Percentiles rank a stretch among this genome's conserved stretches.
Evolutionary conservation across 208 protist genomes (phyloP).

Genomic region (Trypanosoma brucei): DNA sequence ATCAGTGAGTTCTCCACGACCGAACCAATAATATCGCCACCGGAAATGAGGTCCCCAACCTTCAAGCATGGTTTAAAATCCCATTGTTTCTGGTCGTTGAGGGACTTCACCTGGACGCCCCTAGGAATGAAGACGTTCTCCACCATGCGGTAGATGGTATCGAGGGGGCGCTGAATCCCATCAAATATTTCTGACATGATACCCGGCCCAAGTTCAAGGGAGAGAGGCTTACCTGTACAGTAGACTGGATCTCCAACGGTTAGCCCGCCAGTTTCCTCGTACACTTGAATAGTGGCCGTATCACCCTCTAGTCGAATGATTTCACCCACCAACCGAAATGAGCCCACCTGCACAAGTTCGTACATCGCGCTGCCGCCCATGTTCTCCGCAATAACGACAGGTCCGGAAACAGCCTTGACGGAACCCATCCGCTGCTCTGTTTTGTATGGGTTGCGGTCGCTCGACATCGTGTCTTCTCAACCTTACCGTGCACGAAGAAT

Average conservation of each 20-base stretch:
- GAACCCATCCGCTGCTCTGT: constrained; percentile 74
- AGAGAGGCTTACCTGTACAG: constrained; percentile 98
- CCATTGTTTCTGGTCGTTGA: constrained; percentile 95
- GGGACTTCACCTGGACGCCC: constrained; percentile 94
- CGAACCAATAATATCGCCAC: constrained; percentile 96
- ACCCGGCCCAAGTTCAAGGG: constrained; percentile 99
- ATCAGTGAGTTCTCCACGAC: constrained; percentile 98
- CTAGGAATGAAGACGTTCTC: constrained; percentile 99
- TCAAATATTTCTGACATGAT: constrained; percentile 99
- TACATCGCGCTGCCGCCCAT: constrained; percentile 99
- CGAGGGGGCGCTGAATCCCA: constrained; percentile 99
- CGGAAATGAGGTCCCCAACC: constrained; percentile 96
- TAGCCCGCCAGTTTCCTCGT: constrained; percentile 99
- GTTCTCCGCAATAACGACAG: constrained; percentile 98
- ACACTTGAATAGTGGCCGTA: constrained; percentile 99
- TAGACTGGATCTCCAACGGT: constrained; percentile 99
- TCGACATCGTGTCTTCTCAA: constrained; percentile 30
- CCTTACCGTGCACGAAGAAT: background rate
- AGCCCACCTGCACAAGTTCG: constrained; percentile 99
- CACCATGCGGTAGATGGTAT: constrained; percentile 96
- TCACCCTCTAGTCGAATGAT: constrained; percentile 99
- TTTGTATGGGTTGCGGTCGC: constrained; percentile 68
- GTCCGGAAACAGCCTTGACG: constrained; percentile 92
- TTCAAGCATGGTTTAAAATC: constrained; percentile 91
- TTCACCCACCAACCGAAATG: constrained; percentile 98